Conservation (phyloP, 768 basidiomycete genomes). For the Strobilomyces confusus region DNA sequence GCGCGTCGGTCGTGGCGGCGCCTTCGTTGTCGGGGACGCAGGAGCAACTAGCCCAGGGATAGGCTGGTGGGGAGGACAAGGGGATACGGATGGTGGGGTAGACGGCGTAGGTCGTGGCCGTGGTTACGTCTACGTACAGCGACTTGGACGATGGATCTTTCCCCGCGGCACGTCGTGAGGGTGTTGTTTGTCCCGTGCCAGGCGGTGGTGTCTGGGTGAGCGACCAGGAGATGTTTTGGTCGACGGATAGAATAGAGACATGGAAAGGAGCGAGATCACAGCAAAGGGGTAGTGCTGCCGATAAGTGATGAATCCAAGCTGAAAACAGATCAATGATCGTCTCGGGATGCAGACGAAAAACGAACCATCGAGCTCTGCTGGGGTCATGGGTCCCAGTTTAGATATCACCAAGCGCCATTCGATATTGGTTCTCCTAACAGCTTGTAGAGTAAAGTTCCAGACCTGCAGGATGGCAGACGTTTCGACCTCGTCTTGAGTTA, state of each 20-base stretch:
- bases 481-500: conserved; percentile 47
- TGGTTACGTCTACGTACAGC: conserved; percentile 32
- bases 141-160: conserved; percentile 30
- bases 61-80: conserved; percentile 36
- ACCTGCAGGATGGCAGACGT: conserved; percentile 53
- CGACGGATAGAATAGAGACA: conserved; percentile 57
- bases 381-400: conserved; percentile 58
- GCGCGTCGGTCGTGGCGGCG: conserved; percentile 21
- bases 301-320: conserved; percentile 67
- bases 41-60: conserved; percentile 24
- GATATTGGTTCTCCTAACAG: conserved; percentile 61
- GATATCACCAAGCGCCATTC: conserved; percentile 80
- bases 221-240: conserved; percentile 57
- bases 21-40: conserved; percentile 34
- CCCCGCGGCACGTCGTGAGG: conserved; percentile 27
- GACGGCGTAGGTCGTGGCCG: conserved; percentile 48
- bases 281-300: conserved; percentile 35
- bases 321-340: conserved; percentile 4
- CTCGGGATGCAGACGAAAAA: conserved; percentile 5
- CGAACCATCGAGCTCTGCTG: conserved; percentile 64
- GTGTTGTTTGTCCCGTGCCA: conserved; percentile 18
- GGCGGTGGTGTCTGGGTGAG: conserved; percentile 38
- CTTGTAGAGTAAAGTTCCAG: conserved; percentile 65
- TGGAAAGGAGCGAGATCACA: conserved; percentile 50
- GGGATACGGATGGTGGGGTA: conserved; percentile 41